Conservation (phyloP, 2,329 filamentous ascomycete genomes). For the Alternaria burnsii region DNA sequence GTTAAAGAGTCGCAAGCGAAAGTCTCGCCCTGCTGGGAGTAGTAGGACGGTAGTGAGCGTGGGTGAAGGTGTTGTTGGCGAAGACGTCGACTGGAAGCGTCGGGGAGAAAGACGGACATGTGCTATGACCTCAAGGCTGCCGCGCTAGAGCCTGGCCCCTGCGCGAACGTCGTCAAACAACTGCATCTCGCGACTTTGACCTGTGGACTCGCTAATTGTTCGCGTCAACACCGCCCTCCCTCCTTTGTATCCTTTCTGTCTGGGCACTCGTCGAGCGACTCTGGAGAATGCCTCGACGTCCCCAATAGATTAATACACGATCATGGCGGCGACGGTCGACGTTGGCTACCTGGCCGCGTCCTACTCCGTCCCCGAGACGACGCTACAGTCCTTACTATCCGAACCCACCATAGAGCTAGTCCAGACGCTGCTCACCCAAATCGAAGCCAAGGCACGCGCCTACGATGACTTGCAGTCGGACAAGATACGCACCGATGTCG, state of each 20-base stretch:
- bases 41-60: conserved; percentile 7
- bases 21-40: no score
- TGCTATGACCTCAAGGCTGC: conserved; percentile 27
- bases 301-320: conserved; percentile 28
- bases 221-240: conserved; percentile 23
- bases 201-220: conserved; percentile 25
- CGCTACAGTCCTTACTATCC: conserved; percentile 68
- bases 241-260: conserved; percentile 36
- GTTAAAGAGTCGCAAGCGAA: conserved; percentile 40
- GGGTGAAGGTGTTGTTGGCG: conserved; percentile 4
- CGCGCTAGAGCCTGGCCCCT: conserved; percentile 22
- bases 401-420: conserved; percentile 82
- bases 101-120: conserved; percentile 13
- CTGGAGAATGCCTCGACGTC: conserved; percentile 34
- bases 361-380: conserved; percentile 72
- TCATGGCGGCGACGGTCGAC: conserved; percentile 72
- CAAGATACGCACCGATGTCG: conserved; percentile 88
- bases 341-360: conserved; percentile 76
- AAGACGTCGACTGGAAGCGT: neutral
- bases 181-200: conserved; percentile 30
- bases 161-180: conserved; percentile 30
- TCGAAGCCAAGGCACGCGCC: conserved; percentile 82
- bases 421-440: conserved; percentile 74
- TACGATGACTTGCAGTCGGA: conserved; percentile 83
- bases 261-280: neutral